Evolutionary conservation across 2,329 filamentous ascomycete genomes (phyloP).

Genomic region (Diaporthe sp.): DNA sequence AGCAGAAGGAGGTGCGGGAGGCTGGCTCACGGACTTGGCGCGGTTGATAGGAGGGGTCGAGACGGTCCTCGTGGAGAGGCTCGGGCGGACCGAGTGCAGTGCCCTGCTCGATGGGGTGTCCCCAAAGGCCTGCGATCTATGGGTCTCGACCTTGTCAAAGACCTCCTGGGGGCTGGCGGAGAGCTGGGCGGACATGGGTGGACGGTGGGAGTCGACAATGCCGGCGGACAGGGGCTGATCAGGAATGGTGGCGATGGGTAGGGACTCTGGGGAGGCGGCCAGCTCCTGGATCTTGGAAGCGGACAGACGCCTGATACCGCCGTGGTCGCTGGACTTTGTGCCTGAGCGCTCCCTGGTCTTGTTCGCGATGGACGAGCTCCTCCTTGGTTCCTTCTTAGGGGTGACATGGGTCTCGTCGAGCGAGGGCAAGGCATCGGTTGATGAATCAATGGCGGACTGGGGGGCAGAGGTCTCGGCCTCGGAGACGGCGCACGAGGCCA

Average conservation of each 20-base stretch:
- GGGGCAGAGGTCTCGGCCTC: slow-evolving; percentile 37
- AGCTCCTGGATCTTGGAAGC: slow-evolving; percentile 71
- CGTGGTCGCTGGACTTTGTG: slow-evolving; percentile 49
- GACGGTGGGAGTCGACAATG: slow-evolving; percentile 50
- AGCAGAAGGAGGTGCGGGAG: slow-evolving; percentile 45
- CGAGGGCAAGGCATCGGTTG: slow-evolving; percentile 22
- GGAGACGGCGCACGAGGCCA: slow-evolving; percentile 37
- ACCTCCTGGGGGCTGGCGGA: slow-evolving; percentile 41
- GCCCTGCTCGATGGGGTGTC: slow-evolving; percentile 48
- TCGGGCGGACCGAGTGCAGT: slow-evolving; percentile 48
- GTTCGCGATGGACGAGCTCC: slow-evolving; percentile 24
- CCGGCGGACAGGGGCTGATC: slow-evolving; percentile 54
- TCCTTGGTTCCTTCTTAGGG: slow-evolving; percentile 28
- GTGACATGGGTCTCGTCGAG: slow-evolving; percentile 13
- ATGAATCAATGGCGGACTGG: slow-evolving; percentile 33
- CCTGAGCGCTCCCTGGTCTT: slow-evolving; percentile 45
- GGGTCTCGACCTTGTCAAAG: slow-evolving; percentile 45
- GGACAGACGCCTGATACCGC: slow-evolving; percentile 66
- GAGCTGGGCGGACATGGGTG: slow-evolving; percentile 51
- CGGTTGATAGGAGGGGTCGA: slow-evolving; percentile 66
- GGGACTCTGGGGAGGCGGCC: slow-evolving; percentile 67
- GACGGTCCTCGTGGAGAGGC: slow-evolving; percentile 53
- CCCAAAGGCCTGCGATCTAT: slow-evolving; percentile 37
- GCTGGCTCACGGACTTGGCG: slow-evolving; percentile 49
- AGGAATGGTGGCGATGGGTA: slow-evolving; percentile 64